Base-by-base conservation (phyloP, 139 green algal species). In the Chlorella sp. region DNA sequence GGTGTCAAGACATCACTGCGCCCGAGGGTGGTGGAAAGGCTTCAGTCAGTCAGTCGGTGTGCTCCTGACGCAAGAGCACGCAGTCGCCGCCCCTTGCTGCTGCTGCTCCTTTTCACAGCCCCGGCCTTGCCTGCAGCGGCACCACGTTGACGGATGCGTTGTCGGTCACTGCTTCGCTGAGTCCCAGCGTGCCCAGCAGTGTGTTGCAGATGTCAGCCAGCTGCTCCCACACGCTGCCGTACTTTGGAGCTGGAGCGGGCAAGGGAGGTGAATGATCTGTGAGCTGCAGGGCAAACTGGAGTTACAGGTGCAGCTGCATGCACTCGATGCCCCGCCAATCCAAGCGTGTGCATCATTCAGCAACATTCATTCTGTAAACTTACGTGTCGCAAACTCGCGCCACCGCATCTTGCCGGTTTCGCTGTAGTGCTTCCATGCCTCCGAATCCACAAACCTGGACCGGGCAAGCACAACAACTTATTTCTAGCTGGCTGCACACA, bases 91-190 rank as follows among this genome's bases (percentile, higher is more conserved):
- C n/a, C n/a, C 44, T 51, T 51, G 44, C 44, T 51, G 6, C 44
- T 51, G 44, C 44, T 51, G 44, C 44, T 51, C 7, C 44, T 51
- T 6, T 9, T 9, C 28, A 3, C 64, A n/a, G n/a, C n/a, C 2
- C 3, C 71, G 38, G 7, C 1, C 75, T 1, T 36, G 73, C 76
- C 57, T n/a, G 60, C 60, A 82, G 76, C 11, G 92, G 80, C 5
- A 92, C 70, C 0, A 96, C 70, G 74, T 90, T 95, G 18, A 98
- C 95, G 28, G 63, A 92, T 28, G 93, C 89, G 74, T 97, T 97
- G 91, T 97, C 94, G 4, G 92, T 97, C 74, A 93, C 89, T 21
- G 44, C 88, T 81, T 88, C 76, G 51, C 84, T 32, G 69, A 85
- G 36, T 18, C 75, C 85, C 41, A 80, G 44, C 28, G 47, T 74